Conservation (phyloP, 768 basidiomycete genomes). For the Rhizopogon vulgaris region DNA sequence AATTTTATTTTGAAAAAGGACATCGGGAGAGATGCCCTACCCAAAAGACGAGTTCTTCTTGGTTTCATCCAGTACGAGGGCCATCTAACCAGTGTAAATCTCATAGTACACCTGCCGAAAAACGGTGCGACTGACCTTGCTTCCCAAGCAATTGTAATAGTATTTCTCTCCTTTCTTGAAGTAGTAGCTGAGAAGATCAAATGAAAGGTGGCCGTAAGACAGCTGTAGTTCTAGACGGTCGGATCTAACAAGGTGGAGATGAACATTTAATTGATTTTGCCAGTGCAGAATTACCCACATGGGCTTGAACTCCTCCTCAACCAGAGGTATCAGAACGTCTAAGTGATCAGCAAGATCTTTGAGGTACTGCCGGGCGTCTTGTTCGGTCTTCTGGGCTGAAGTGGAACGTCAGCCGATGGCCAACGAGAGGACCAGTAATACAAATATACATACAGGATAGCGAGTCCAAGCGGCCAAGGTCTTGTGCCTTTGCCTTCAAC, state of each 20-base stretch:
- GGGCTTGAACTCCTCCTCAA: constrained; percentile 13
- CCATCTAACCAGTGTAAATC: background rate
- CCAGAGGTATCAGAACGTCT: constrained; percentile 4
- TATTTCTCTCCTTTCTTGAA: constrained; percentile 7
- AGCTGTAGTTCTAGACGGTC: constrained; percentile 10
- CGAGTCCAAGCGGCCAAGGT: constrained; percentile 2
- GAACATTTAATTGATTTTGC: background rate
- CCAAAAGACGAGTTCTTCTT: background rate
- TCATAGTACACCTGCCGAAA: background rate
- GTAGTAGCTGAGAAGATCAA: constrained; percentile 11
- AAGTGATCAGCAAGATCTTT: constrained; percentile 7
- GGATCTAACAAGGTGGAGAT: constrained; percentile 4
- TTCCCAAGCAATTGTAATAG: background rate
- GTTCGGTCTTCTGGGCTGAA: background rate
- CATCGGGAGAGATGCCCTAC: background rate
- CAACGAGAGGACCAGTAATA: too few relatives aligned
- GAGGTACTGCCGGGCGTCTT: constrained; percentile 4
- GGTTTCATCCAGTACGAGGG: background rate
- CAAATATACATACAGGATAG: background rate
- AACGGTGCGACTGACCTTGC: background rate
- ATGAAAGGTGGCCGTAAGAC: constrained; percentile 13
- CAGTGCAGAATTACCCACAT: constrained; percentile 5
- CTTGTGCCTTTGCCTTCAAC: background rate
- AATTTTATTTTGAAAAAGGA: background rate
- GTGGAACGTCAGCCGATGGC: background rate